phyloP scores from a whole-genome alignment of 73 alveolate species.

The Paramecium sexaurelia region DNA sequence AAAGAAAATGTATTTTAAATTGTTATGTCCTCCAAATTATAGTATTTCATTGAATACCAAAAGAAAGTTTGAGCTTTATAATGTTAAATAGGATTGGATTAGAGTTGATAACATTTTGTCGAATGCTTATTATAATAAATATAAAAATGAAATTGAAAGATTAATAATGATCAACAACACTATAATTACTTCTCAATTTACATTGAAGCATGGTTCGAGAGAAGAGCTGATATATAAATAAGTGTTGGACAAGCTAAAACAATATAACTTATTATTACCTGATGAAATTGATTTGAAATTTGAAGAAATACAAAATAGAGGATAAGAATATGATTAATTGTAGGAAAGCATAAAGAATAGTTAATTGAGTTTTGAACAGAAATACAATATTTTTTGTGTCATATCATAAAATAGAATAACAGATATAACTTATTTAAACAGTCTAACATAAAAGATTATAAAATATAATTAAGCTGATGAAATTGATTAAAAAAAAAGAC shows the following conservation, averaged over 20 bases:
- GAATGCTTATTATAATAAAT: neutral
- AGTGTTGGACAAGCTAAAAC: neutral
- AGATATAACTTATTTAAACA: neutral
- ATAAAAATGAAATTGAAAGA: constrained; percentile 16
- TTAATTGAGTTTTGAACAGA: neutral
- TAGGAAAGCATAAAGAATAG: neutral
- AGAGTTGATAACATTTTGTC: constrained; percentile 17
- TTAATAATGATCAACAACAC: neutral
- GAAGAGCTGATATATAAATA: neutral
- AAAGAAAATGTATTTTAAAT: neutral
- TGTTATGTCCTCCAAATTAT: constrained; percentile 2
- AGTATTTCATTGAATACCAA: neutral
- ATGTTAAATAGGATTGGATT: constrained; percentile 11
- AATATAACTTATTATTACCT: neutral
- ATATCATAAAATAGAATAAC: neutral
- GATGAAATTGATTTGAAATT: neutral
- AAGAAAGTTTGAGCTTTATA: neutral
- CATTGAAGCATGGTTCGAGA: neutral
- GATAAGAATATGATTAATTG: neutral
- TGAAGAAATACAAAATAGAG: neutral
- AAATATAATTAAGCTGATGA: neutral
- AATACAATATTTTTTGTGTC: neutral
- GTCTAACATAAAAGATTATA: neutral
- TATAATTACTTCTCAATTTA: neutral
- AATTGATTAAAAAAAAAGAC: neutral